Evolutionary conservation across 192 early-diverging fungal species (phyloP).

Genomic region (Powellomyces hirtus): DNA sequence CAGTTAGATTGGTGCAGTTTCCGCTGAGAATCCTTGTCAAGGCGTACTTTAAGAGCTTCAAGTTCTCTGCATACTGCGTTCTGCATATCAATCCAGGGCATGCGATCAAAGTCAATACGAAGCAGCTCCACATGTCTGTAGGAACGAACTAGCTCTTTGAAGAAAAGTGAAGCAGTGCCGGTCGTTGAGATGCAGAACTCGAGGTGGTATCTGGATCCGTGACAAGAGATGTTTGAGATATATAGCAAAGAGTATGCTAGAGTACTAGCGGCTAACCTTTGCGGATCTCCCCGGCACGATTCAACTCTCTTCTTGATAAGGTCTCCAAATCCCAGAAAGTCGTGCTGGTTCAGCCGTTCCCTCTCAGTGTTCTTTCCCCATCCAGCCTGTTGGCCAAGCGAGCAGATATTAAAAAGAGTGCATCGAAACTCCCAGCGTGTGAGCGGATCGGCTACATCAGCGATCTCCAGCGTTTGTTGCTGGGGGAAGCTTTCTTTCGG

Average conservation of each 20-base stretch:
- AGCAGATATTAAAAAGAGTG: constrained; percentile 34
- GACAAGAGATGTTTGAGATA: neutral
- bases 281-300: constrained; percentile 20
- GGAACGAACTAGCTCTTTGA: constrained; percentile 31
- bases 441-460: constrained; percentile 28
- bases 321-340: constrained; percentile 31
- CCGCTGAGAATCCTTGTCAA: no score
- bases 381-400: constrained; percentile 20
- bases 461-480: constrained; percentile 24
- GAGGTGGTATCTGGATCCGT: neutral
- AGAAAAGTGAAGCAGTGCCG: constrained; percentile 8
- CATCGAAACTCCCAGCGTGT: constrained; percentile 31
- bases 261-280: no score
- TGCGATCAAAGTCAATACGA: constrained; percentile 27
- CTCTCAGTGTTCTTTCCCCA: constrained; percentile 10
- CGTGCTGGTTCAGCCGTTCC: neutral
- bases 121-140: constrained; percentile 29
- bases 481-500: constrained; percentile 8
- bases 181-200: neutral
- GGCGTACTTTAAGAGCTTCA: neutral
- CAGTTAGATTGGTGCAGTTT: no score
- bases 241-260: neutral
- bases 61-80: neutral
- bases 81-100: constrained; percentile 25
- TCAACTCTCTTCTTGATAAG: constrained; percentile 21